Percentiles rank a stretch among this genome's conserved stretches.
Evolutionary conservation across 2,329 filamentous ascomycete species (phyloP).

Genomic region (Nemania abortiva): DNA sequence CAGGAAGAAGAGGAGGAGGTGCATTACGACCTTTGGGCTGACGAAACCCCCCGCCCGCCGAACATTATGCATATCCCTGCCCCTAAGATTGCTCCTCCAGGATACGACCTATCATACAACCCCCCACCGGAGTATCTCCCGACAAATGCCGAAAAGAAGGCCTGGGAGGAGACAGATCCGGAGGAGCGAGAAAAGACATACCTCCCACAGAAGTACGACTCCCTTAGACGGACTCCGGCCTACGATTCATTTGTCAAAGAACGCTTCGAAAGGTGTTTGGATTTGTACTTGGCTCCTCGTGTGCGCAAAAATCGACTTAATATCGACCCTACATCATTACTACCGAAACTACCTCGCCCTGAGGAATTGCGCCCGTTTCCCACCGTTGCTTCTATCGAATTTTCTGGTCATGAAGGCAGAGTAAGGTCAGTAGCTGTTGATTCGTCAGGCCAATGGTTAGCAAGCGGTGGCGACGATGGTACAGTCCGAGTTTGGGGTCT

Average conservation of each 20-base stretch:
- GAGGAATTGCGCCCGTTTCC: slow-evolving; percentile 96
- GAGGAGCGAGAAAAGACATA: slow-evolving; percentile 94
- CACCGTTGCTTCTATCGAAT: slow-evolving; percentile 87
- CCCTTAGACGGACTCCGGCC: slow-evolving; percentile 90
- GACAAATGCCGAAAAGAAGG: slow-evolving; percentile 82
- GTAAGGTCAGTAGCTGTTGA: slow-evolving; percentile 89
- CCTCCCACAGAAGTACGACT: slow-evolving; percentile 82
- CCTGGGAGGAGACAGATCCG: slow-evolving; percentile 87
- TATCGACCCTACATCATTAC: slow-evolving; percentile 91
- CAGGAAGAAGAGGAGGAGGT: slow-evolving; percentile 77
- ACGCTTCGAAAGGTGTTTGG: slow-evolving; percentile 93
- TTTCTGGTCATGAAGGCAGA: slow-evolving; percentile 87
- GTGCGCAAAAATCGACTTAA: slow-evolving; percentile 94
- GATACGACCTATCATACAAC: slow-evolving; percentile 96
- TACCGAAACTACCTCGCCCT: slow-evolving; percentile 92
- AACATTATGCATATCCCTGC: slow-evolving; percentile 96
- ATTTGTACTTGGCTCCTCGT: slow-evolving; percentile 93
- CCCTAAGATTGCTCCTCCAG: slow-evolving; percentile 91
- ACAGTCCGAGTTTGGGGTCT: slow-evolving; percentile 92
- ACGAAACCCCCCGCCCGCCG: slow-evolving; percentile 84
- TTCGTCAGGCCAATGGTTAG: slow-evolving; percentile 85
- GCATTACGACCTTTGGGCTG: slow-evolving; percentile 93
- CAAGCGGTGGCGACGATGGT: slow-evolving; percentile 94
- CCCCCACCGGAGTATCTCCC: slow-evolving; percentile 95
- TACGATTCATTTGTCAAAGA: slow-evolving; percentile 94